Evolutionary conservation across 768 basidiomycete genomes (phyloP).

Genomic region (Collybia sordida): DNA sequence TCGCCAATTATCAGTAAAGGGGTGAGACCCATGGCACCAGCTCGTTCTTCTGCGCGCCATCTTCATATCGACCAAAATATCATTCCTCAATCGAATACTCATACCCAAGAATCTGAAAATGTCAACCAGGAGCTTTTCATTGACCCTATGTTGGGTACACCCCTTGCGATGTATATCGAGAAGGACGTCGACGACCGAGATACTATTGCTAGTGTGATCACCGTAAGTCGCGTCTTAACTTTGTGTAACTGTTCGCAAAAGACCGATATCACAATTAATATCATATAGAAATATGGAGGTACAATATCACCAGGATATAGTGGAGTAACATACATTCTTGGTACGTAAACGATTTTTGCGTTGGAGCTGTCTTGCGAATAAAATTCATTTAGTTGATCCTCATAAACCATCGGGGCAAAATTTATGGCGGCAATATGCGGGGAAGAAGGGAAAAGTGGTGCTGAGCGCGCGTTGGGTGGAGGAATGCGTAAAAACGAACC

Average conservation of each 20-base stretch:
- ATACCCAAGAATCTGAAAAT: constrained; percentile 29
- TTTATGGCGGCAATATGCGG: constrained; percentile 74
- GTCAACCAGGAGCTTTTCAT: constrained; percentile 61
- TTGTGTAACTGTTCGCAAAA: background rate
- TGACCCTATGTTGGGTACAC: constrained; percentile 80
- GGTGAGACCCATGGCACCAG: constrained; percentile 82
- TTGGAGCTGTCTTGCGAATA: background rate
- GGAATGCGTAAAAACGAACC: constrained; percentile 69
- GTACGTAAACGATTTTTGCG: constrained; percentile 37
- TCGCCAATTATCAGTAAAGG: constrained; percentile 33
- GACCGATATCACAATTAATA: constrained; percentile 6
- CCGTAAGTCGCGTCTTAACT: constrained; percentile 44
- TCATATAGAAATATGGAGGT: constrained; percentile 72
- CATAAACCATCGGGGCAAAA: constrained; percentile 79
- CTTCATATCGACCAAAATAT: constrained; percentile 34
- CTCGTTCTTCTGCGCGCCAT: constrained; percentile 58
- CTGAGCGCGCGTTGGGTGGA: constrained; percentile 74
- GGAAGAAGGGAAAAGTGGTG: constrained; percentile 79
- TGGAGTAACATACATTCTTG: constrained; percentile 76
- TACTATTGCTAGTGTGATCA: constrained; percentile 58
- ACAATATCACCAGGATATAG: constrained; percentile 74
- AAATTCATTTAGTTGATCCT: constrained; percentile 62
- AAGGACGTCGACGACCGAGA: constrained; percentile 78
- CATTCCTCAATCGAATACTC: constrained; percentile 27
- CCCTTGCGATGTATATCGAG: constrained; percentile 75